Percentiles rank a stretch among this genome's conserved stretches.
Conservation (phyloP, 1,284 basidiomycete genomes). For the Blastosporella zonata region DNA sequence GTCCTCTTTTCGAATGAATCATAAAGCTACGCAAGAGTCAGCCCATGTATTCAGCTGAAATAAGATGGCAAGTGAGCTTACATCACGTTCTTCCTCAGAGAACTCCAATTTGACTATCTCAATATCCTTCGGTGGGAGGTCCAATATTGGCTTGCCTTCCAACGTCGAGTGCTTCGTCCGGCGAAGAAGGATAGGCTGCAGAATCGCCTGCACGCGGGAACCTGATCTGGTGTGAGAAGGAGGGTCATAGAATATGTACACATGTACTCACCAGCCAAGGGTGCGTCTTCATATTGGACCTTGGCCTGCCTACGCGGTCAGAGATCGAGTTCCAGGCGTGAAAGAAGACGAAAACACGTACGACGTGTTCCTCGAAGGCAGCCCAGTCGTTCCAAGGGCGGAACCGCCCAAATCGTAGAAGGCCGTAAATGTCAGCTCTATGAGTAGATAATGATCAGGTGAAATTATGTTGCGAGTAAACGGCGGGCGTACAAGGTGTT, state of each 20-base stretch:
- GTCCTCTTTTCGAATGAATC: conserved; percentile 53
- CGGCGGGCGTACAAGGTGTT: conserved; percentile 49
- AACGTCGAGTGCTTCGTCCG: conserved; percentile 59
- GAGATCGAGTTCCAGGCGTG: background rate
- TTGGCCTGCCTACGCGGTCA: conserved; percentile 37
- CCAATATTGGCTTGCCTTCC: conserved; percentile 57
- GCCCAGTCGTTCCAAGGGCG: conserved; percentile 69
- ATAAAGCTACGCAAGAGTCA: conserved; percentile 47
- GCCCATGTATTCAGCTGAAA: background rate
- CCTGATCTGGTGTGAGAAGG: conserved; percentile 20
- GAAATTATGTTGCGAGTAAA: background rate
- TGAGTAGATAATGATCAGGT: conserved; percentile 1
- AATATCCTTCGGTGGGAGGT: conserved; percentile 59
- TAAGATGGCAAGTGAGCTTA: conserved; percentile 24
- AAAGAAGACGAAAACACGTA: conserved; percentile 25
- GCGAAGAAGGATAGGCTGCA: conserved; percentile 58
- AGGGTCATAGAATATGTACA: background rate
- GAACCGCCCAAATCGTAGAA: conserved; percentile 64
- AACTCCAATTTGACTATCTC: conserved; percentile 57
- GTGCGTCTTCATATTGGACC: conserved; percentile 51
- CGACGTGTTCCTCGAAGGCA: conserved; percentile 55
- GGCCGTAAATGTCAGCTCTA: conserved; percentile 64
- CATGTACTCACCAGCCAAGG: conserved; percentile 44
- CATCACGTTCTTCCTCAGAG: conserved; percentile 60
- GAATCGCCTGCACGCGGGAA: conserved; percentile 55